Conservation (phyloP, 371 early-diverging fungal genomes). For the Mortierella sp. region DNA sequence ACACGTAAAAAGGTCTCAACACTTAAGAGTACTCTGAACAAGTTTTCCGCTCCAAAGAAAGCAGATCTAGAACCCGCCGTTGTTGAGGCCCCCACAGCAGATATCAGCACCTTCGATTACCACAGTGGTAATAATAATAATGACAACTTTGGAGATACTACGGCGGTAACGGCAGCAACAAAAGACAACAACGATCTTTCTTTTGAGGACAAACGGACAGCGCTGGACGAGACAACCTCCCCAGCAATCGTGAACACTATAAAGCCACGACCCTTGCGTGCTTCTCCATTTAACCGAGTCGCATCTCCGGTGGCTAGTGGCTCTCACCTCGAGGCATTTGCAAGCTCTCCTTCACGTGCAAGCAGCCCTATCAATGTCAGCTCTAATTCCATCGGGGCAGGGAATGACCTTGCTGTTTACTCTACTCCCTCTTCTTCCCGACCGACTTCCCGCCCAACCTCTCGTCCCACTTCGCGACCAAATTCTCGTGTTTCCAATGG, state of each 20-base stretch:
- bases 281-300: slow-evolving; percentile 26
- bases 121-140: not conserved
- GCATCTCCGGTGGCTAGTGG: slow-evolving; percentile 22
- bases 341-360: slow-evolving; percentile 34
- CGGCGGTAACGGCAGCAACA: slow-evolving; percentile 1
- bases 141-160: not conserved
- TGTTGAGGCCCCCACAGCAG: slow-evolving; percentile 7
- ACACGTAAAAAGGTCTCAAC: slow-evolving; percentile 36
- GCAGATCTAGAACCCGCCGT: slow-evolving; percentile 25
- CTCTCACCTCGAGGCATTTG: slow-evolving; percentile 23
- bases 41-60: slow-evolving; percentile 39
- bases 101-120: not conserved
- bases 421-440: slow-evolving; percentile 52
- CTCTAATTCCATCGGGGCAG: slow-evolving; percentile 25
- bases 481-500: slow-evolving; percentile 42
- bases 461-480: slow-evolving; percentile 34
- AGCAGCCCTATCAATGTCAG: slow-evolving; percentile 42
- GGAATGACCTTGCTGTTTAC: slow-evolving; percentile 27
- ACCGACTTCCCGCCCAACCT: slow-evolving; percentile 38
- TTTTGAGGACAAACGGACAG: slow-evolving; percentile 5
- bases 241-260: slow-evolving; percentile 21
- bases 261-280: slow-evolving; percentile 17
- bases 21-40: slow-evolving; percentile 41
- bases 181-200: slow-evolving; percentile 18
- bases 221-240: slow-evolving; percentile 10